phyloP scores from a whole-genome alignment of 495 filamentous ascomycete species.

The Pseudotulostoma volvatum region DNA sequence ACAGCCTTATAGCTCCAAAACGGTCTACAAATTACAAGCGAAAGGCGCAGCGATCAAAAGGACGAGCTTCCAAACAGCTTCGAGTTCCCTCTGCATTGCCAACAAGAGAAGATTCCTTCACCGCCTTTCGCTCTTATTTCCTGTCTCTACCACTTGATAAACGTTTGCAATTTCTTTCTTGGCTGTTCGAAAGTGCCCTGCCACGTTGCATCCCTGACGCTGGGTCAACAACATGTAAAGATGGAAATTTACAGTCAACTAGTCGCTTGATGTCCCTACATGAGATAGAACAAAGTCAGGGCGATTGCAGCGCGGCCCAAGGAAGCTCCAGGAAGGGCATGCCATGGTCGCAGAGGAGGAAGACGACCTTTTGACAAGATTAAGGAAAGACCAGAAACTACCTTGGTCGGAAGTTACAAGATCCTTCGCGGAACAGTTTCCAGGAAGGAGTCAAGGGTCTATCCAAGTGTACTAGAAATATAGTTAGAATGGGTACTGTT shows the following conservation, averaged over 20 bases:
- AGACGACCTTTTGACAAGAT: slow-evolving; percentile 9
- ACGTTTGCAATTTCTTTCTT: slow-evolving; percentile 11
- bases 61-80: slow-evolving; percentile 5
- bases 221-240: no score
- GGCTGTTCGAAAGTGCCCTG: slow-evolving; percentile 12
- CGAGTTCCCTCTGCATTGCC: no score
- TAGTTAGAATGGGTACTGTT: no score
- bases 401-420: slow-evolving; percentile 7
- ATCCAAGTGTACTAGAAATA: slow-evolving; percentile 13
- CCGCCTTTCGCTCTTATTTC: slow-evolving; percentile 9
- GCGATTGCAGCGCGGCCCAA: no score
- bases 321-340: slow-evolving; percentile 9
- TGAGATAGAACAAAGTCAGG: no score
- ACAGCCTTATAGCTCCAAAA: no score
- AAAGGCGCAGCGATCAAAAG: slow-evolving; percentile 3
- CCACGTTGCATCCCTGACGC: slow-evolving; percentile 5
- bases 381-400: slow-evolving; percentile 9
- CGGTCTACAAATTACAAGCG: slow-evolving; percentile 4
- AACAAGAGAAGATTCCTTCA: slow-evolving; percentile 6
- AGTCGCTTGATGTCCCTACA: no score
- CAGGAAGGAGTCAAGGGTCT: slow-evolving; percentile 7
- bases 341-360: slow-evolving; percentile 9
- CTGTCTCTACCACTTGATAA: slow-evolving; percentile 6
- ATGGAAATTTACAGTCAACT: no score
- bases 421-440: slow-evolving; percentile 10